Conservation (phyloP, 352 stramenopile genomes). For the Pythium periplocum region DNA sequence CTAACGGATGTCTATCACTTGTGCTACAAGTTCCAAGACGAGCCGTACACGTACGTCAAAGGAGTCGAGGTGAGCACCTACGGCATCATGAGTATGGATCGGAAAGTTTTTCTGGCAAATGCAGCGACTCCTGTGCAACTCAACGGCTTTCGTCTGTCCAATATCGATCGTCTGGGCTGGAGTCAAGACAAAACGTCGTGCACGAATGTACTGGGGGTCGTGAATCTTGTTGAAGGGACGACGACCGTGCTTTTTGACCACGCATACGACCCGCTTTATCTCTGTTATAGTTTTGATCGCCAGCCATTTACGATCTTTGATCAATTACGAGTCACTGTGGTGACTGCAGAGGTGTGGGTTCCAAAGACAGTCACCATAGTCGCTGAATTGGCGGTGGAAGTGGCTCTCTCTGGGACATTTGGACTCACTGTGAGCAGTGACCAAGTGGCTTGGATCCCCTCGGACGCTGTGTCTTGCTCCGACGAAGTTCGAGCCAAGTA, state of each 20-base stretch:
- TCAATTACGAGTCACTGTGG: slow-evolving; percentile 25
- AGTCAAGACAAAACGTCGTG: slow-evolving; percentile 32
- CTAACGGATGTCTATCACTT: slow-evolving; percentile 48
- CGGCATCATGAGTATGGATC: slow-evolving; percentile 37
- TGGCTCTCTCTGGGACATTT: slow-evolving; percentile 50
- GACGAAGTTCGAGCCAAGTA: slow-evolving; percentile 23
- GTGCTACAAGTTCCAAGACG: slow-evolving; percentile 70
- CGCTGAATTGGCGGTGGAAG: slow-evolving; percentile 27
- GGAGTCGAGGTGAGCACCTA: slow-evolving; percentile 39
- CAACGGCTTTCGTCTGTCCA: slow-evolving; percentile 40
- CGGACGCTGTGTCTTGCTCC: slow-evolving; percentile 33
- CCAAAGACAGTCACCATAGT: slow-evolving; percentile 45
- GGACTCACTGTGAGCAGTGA: slow-evolving; percentile 49
- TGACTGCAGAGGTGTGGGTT: slow-evolving; percentile 47
- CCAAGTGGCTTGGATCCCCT: slow-evolving; percentile 58
- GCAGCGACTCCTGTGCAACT: slow-evolving; percentile 42
- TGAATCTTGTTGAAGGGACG: slow-evolving; percentile 26
- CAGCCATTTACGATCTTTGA: slow-evolving; percentile 54
- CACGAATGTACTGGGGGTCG: slow-evolving; percentile 22
- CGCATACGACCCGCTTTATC: slow-evolving; percentile 27
- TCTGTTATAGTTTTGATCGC: slow-evolving; percentile 64
- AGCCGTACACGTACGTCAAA: slow-evolving; percentile 47
- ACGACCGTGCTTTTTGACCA: slow-evolving; percentile 24
- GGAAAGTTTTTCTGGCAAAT: slow-evolving; percentile 31
- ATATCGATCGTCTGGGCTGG: slow-evolving; percentile 49